phyloP scores from a whole-genome alignment of 805 yeast genomes.

The Wickerhamiella spandovensis region DNA sequence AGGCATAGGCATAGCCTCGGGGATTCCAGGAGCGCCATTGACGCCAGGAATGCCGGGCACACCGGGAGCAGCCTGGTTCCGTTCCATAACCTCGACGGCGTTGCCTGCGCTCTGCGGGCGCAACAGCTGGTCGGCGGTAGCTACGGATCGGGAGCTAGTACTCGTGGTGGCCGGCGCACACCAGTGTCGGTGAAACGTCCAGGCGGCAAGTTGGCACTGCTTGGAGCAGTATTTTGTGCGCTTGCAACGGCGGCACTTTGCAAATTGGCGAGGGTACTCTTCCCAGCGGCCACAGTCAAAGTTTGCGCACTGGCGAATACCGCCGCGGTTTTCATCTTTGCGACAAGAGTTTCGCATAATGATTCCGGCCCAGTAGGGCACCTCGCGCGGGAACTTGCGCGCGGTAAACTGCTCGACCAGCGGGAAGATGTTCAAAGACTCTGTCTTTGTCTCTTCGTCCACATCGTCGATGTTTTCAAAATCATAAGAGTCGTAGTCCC shows the following conservation, averaged over 20 bases:
- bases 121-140: not conserved
- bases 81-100: not conserved
- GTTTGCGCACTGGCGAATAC: conserved; percentile 89
- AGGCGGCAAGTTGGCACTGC: conserved; percentile 80
- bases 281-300: conserved; percentile 95
- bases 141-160: conserved; percentile 2
- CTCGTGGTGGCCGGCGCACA: conserved; percentile 31
- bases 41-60: not conserved
- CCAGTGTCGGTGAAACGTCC: conserved; percentile 93
- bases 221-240: conserved; percentile 90
- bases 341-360: conserved; percentile 93
- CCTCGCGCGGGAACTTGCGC: conserved; percentile 54
- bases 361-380: conserved; percentile 96
- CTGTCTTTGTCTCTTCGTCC: conserved; percentile 35
- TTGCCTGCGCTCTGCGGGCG: conserved; percentile 6
- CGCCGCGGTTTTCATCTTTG: conserved; percentile 73
- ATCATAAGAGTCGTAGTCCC: conserved; percentile 23
- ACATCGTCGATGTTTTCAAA: conserved; percentile 24
- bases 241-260: conserved; percentile 88
- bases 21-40: not conserved
- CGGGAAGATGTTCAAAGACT: conserved; percentile 58
- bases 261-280: conserved; percentile 75
- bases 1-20: not conserved
- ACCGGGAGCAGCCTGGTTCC: not conserved
- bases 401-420: conserved; percentile 83